A percentile compares a stretch with the other conserved stretches of the same genome.
phyloP scores from a whole-genome alignment of 768 basidiomycete genomes.

The Phlebiopsis flavidoalba region DNA sequence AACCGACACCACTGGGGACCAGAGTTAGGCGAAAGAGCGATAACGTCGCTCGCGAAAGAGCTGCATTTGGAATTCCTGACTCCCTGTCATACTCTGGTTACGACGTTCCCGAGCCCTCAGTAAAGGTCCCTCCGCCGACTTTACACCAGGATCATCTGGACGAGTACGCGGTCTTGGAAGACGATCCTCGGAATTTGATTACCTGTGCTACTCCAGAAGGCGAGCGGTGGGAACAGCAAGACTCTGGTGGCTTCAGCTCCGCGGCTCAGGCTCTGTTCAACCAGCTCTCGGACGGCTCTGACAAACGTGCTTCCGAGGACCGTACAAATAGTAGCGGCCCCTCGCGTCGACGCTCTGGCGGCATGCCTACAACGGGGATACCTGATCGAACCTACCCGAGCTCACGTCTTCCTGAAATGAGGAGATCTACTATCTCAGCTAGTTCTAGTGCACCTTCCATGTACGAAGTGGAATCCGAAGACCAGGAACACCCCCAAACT shows the following conservation, averaged over 20 bases:
- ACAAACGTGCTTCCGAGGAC: not conserved
- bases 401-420: not conserved
- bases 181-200: not conserved
- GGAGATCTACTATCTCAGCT: not conserved
- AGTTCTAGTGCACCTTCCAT: slow-evolving; percentile 13
- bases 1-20: not conserved
- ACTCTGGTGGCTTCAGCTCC: slow-evolving; percentile 31
- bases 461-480: slow-evolving; percentile 7
- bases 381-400: not conserved
- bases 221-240: slow-evolving; percentile 35
- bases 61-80: slow-evolving; percentile 24
- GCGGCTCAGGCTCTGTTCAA: slow-evolving; percentile 46
- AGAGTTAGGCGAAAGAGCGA: not conserved
- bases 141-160: slow-evolving; percentile 26
- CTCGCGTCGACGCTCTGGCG: not conserved
- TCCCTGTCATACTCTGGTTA: slow-evolving; percentile 22
- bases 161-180: not conserved
- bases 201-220: slow-evolving; percentile 33
- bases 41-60: slow-evolving; percentile 17
- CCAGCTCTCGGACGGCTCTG: slow-evolving; percentile 26
- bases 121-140: slow-evolving; percentile 24
- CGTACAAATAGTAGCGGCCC: too few relatives aligned
- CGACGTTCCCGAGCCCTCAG: not conserved
- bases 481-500: not conserved
- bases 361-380: not conserved